Evolutionary conservation across 306 rosid genomes (phyloP).

Genomic region (Mimosa bimucronata): DNA sequence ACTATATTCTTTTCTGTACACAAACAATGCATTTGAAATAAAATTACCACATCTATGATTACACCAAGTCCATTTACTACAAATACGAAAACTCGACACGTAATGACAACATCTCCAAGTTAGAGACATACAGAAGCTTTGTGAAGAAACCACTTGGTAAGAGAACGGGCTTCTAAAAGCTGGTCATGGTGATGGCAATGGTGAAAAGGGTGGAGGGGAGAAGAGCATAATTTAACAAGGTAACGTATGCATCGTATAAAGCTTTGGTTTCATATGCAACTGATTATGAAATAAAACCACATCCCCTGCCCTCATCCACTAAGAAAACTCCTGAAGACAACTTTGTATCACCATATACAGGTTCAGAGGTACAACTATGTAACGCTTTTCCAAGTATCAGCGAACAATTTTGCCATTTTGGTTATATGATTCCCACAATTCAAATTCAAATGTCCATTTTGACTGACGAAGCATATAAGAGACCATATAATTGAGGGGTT

Average conservation of each 20-base stretch:
- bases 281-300: background rate
- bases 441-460: background rate
- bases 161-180: background rate
- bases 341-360: background rate
- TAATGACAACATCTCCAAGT: background rate
- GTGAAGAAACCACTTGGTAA: background rate
- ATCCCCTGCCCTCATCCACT: conserved; percentile 10
- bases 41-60: background rate
- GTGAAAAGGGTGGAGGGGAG: background rate
- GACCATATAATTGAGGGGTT: too few species aligned
- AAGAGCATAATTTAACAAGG: background rate
- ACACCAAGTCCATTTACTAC: background rate
- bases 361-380: background rate
- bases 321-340: background rate
- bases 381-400: background rate
- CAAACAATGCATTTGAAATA: background rate
- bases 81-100: background rate
- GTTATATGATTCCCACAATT: conserved; percentile 15
- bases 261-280: background rate
- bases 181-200: background rate
- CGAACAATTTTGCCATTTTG: background rate
- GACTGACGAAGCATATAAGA: conserved; percentile 4
- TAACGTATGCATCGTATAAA: background rate
- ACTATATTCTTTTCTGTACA: background rate
- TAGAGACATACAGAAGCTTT: background rate